These are phyloP conservation scores for Mycena albidolilacea DNA, from an alignment of 768 basidiomycete genomes.

Conservation along the genomic window DNA sequence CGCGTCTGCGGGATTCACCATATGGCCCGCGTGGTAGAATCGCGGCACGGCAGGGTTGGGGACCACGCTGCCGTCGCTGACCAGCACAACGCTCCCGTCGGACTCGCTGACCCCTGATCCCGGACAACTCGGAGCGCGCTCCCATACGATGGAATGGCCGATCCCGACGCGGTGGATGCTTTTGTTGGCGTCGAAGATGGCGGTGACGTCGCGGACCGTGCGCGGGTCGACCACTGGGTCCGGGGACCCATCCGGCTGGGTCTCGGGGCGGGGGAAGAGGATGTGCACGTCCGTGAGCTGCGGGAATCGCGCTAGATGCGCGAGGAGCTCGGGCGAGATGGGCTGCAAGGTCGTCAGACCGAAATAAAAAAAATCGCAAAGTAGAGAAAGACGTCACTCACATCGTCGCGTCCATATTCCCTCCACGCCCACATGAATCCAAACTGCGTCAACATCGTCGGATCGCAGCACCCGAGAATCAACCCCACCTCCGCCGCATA, in stretches of 20 bases:
- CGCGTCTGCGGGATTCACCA: slow-evolving; percentile 1
- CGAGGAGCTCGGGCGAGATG: slow-evolving; percentile 37
- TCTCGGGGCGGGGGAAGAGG: slow-evolving; percentile 42
- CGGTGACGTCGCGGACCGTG: slow-evolving; percentile 34
- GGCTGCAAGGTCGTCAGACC: slow-evolving; percentile 6
- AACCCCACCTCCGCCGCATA: background rate
- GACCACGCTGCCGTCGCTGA: slow-evolving; percentile 28
- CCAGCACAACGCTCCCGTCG: slow-evolving; percentile 8
- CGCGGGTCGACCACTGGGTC: slow-evolving; percentile 26
- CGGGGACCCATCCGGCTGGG: slow-evolving; percentile 3
- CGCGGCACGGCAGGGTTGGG: slow-evolving; percentile 16
- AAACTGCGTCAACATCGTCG: slow-evolving; percentile 23
- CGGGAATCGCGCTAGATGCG: slow-evolving; percentile 32
- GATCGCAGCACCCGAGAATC: slow-evolving; percentile 24
- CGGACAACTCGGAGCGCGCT: slow-evolving; percentile 13
- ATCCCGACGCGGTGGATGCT: slow-evolving; percentile 40
- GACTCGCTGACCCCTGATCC: background rate
- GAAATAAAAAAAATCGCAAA: too few species aligned
- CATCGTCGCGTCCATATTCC: slow-evolving; percentile 13
- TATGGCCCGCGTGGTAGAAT: slow-evolving; percentile 33
- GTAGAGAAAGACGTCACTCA: background rate
- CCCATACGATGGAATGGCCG: slow-evolving; percentile 40
- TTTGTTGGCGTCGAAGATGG: slow-evolving; percentile 37
- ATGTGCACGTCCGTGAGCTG: slow-evolving; percentile 43
- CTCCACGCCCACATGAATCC: slow-evolving; percentile 23